Percentiles rank a stretch among this genome's conserved stretches.
Conservation (phyloP, 164 flowering plant genomes). For the Kingdonia uniflora region DNA sequence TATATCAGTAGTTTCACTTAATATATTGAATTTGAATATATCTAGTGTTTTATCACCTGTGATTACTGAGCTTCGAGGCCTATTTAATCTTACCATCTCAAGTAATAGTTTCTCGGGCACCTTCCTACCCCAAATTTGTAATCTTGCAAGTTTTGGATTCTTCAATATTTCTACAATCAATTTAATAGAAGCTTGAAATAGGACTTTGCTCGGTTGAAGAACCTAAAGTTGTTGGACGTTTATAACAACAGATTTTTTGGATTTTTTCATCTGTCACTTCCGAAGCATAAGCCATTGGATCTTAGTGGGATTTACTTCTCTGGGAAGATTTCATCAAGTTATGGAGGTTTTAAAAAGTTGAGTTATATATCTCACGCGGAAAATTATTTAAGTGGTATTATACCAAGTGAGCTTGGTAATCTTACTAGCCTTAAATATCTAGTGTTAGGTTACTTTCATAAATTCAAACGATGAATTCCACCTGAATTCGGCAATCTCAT, state of each 20-base stretch:
- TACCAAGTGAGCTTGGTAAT: conserved; percentile 53
- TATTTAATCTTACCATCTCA: conserved; percentile 31
- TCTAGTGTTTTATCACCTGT: conserved; percentile 40
- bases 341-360: conserved; percentile 36
- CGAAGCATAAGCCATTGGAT: conserved; percentile 34
- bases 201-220: conserved; percentile 31
- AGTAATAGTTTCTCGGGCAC: too few relatives aligned
- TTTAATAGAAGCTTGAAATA: conserved; percentile 41
- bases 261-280: conserved; percentile 32
- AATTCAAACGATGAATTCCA: conserved; percentile 45
- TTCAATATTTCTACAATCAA: conserved; percentile 52
- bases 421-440: conserved; percentile 42
- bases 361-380: conserved; percentile 39
- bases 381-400: conserved; percentile 38
- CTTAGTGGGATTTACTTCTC: conserved; percentile 57
- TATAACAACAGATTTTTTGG: conserved; percentile 45
- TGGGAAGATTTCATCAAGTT: conserved; percentile 36
- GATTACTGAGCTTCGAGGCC: conserved; percentile 26
- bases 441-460: conserved; percentile 50
- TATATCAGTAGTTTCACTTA: conserved; percentile 25
- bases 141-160: conserved; percentile 24
- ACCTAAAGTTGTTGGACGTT: conserved; percentile 44
- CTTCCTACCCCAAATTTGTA: conserved; percentile 28
- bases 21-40: conserved; percentile 37
- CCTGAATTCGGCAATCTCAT: conserved; percentile 26